These are phyloP conservation scores for Aspergillus spinulosporus DNA, from an alignment of 2,329 filamentous ascomycete species.

Conservation along the genomic window DNA sequence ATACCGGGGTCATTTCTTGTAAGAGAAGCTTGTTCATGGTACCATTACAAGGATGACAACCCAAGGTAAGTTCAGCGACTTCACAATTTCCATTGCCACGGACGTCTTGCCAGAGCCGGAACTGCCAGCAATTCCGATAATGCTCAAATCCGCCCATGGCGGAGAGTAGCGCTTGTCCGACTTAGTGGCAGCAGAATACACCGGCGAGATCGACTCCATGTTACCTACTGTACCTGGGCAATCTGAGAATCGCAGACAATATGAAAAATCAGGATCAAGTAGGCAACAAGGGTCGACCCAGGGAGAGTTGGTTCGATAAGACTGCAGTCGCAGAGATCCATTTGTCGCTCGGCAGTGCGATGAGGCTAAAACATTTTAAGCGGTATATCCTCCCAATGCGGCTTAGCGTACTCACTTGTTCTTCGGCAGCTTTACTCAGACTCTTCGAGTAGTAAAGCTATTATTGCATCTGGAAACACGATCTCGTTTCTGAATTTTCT, in stretches of 20 bases:
- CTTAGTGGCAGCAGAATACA: slow-evolving; percentile 37
- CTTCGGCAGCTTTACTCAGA: background rate
- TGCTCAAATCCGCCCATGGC: slow-evolving; percentile 93
- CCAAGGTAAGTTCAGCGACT: slow-evolving; percentile 88
- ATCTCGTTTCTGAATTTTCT: background rate
- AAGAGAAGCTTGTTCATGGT: slow-evolving; percentile 26
- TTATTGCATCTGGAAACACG: background rate
- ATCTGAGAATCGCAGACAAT: background rate
- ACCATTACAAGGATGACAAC: slow-evolving; percentile 98
- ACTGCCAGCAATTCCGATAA: slow-evolving; percentile 93
- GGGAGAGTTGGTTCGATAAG: slow-evolving; percentile 9
- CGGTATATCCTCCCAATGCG: slow-evolving; percentile 8
- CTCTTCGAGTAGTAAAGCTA: background rate
- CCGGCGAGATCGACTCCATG: slow-evolving; percentile 43
- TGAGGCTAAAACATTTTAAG: slow-evolving; percentile 9
- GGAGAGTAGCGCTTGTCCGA: slow-evolving; percentile 78
- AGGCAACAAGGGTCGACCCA: slow-evolving; percentile 11
- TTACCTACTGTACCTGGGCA: slow-evolving; percentile 13
- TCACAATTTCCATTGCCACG: slow-evolving; percentile 86
- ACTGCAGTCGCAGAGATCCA: background rate
- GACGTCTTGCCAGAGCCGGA: slow-evolving; percentile 97
- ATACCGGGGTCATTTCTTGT: background rate
- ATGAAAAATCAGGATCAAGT: background rate
- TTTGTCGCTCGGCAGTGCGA: slow-evolving; percentile 3
- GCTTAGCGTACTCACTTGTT: background rate